phyloP scores from a whole-genome alignment of 192 early-diverging fungal species.

The Podila clonocystis region DNA sequence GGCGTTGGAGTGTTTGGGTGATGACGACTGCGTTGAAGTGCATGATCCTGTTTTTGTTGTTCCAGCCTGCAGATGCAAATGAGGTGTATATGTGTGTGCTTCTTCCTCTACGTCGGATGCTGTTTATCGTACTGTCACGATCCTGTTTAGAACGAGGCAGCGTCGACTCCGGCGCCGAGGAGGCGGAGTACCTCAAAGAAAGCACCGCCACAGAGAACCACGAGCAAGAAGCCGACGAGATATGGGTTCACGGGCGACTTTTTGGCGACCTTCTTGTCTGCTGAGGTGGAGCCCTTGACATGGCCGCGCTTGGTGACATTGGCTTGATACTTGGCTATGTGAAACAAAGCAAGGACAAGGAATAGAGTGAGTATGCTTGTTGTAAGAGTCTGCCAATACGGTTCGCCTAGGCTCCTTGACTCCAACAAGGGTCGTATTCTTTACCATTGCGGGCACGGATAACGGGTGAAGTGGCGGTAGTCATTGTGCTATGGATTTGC shows the following conservation, averaged over 20 bases:
- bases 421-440: not conserved
- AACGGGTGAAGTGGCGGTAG: conserved; percentile 28
- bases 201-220: conserved; percentile 33
- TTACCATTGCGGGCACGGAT: conserved; percentile 46
- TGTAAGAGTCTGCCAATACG: not conserved
- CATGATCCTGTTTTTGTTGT: no score
- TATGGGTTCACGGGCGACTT: conserved; percentile 18
- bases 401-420: not conserved
- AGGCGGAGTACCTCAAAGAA: conserved; percentile 35
- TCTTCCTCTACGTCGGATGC: not conserved
- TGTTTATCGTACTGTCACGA: not conserved
- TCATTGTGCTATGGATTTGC: conserved; percentile 11
- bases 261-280: conserved; percentile 14
- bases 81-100: not conserved
- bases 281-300: conserved; percentile 4
- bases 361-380: not conserved
- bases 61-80: no score
- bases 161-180: conserved; percentile 20
- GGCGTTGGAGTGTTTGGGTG: no score
- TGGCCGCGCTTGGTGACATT: conserved; percentile 44
- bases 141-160: not conserved
- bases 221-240: conserved; percentile 20
- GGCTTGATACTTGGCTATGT: conserved; percentile 40
- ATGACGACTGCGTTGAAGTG: no score
- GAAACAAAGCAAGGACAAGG: not conserved